Evolutionary conservation across 73 alveolate genomes (phyloP), one percentile per base, ranked within the genome.

Genomic region (Paramecium octaurelia): DNA sequence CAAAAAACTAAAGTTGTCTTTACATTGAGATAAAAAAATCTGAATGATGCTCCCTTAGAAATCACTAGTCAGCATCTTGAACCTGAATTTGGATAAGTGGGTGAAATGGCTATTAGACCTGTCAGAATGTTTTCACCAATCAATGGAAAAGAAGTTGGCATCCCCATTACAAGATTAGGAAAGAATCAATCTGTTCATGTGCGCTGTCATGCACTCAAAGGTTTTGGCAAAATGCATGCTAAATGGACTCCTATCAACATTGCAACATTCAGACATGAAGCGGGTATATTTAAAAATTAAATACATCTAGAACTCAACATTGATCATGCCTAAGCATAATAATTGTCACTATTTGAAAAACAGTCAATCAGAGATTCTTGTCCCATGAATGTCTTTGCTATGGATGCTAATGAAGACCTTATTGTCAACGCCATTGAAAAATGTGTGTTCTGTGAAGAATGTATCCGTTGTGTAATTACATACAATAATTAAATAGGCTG

Each of bases 201-300:
- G 94, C 93, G 97, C 38, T 92, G 97, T 68, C 96, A 97, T 21
- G 99, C 99, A 5, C 96, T 95, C 59, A 97, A 97, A 85, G 99
- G 99, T 6, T 96, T 96, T 36, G 99, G 99, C 14, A 97, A 97
- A 91, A 94, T 93, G 86, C 99, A 97, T 96, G 98, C 99, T 0
- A 97, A 97, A 92, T 97, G 99, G 99, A 93, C 97, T 43, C 98
- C 99, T 3, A 99, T 97, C 9, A 94, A 97, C 58, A 95, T 97
- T n/a, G 95, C 98, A 86, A 88, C 96, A 23, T 88, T 97, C 93
- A 95, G 95, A 86, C 97, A 95, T 58, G 98, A 96, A 38, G 99
- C 99, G 6, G 97, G 93, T 68, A 95, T 92, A 95, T 14, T 6
- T 38, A 31, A 76, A 3, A 59, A 8, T 21, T 20, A 20, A 2